Conservation (phyloP, 352 stramenopile genomes). For the Pythium angustatum region DNA sequence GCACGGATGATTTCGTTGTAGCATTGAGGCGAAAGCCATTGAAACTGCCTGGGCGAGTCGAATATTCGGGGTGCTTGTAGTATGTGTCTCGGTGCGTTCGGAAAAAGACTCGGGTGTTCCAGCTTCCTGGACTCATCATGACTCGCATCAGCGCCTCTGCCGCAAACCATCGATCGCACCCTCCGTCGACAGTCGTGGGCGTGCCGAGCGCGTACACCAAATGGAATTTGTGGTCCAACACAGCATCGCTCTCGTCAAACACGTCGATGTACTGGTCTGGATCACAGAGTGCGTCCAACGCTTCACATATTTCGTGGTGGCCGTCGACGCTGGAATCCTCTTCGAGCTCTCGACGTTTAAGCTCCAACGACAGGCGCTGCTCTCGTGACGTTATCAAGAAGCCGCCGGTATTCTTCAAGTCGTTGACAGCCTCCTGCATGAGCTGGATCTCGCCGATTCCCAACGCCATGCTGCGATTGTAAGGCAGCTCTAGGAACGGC, state of each 20-base stretch:
- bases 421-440: slow-evolving; percentile 39
- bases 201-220: slow-evolving; percentile 83
- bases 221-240: slow-evolving; percentile 88
- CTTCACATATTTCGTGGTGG: slow-evolving; percentile 5
- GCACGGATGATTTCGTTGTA: background rate
- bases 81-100: slow-evolving; percentile 30
- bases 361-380: slow-evolving; percentile 83
- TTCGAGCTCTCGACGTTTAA: slow-evolving; percentile 70
- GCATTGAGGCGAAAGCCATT: slow-evolving; percentile 43
- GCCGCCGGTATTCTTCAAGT: slow-evolving; percentile 38
- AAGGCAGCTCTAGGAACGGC: slow-evolving; percentile 59
- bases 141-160: slow-evolving; percentile 47
- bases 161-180: slow-evolving; percentile 46
- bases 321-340: slow-evolving; percentile 10
- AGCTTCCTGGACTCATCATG: slow-evolving; percentile 8
- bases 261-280: slow-evolving; percentile 71
- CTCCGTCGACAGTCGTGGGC: slow-evolving; percentile 41
- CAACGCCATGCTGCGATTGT: slow-evolving; percentile 55
- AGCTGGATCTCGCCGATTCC: slow-evolving; percentile 25
- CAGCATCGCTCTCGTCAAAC: slow-evolving; percentile 86
- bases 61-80: slow-evolving; percentile 36
- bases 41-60: slow-evolving; percentile 35
- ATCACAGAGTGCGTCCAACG: slow-evolving; percentile 44
- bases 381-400: slow-evolving; percentile 82
- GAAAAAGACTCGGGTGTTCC: slow-evolving; percentile 37